A percentile compares a stretch with the other conserved stretches of the same genome.
phyloP scores from a whole-genome alignment of 768 basidiomycete genomes.

The Tephrocybe rancida region DNA sequence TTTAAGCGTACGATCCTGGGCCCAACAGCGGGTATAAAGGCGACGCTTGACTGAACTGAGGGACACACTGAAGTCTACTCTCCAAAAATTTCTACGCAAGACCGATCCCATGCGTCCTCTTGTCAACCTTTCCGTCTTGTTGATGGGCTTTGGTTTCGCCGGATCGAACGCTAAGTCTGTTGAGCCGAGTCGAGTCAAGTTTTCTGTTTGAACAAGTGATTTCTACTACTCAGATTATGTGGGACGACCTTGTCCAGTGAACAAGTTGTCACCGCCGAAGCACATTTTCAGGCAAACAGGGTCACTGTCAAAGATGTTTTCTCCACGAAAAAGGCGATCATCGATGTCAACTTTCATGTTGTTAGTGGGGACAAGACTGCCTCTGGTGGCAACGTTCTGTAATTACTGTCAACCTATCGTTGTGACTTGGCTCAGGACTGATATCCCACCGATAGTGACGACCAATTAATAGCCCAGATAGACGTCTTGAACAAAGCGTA shows the following conservation, averaged over 20 bases:
- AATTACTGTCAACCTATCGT: slow-evolving; percentile 16
- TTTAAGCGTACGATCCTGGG: no score
- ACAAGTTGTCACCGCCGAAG: slow-evolving; percentile 15
- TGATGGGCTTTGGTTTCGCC: background rate
- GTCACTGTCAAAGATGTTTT: slow-evolving; percentile 1
- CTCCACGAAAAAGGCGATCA: background rate
- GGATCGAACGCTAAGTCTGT: slow-evolving; percentile 5
- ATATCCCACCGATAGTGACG: slow-evolving; percentile 1
- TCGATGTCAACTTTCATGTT: slow-evolving; percentile 35
- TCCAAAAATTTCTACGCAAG: no score
- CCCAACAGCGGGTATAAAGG: no score
- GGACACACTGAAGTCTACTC: no score
- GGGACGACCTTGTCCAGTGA: slow-evolving; percentile 13
- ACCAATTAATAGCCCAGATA: slow-evolving; percentile 25
- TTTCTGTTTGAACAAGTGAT: background rate
- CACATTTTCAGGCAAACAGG: slow-evolving; percentile 18
- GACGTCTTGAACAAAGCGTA: slow-evolving; percentile 45
- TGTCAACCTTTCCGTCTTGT: background rate
- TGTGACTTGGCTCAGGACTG: background rate
- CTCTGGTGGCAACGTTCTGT: slow-evolving; percentile 47
- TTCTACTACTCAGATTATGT: slow-evolving; percentile 11
- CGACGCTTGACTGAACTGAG: no score
- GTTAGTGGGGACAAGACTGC: slow-evolving; percentile 29
- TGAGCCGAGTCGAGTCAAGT: background rate
- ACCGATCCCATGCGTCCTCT: background rate